Evolutionary conservation across 2,329 filamentous ascomycete genomes (phyloP).

Genomic region (Trichophyton benhamiae): DNA sequence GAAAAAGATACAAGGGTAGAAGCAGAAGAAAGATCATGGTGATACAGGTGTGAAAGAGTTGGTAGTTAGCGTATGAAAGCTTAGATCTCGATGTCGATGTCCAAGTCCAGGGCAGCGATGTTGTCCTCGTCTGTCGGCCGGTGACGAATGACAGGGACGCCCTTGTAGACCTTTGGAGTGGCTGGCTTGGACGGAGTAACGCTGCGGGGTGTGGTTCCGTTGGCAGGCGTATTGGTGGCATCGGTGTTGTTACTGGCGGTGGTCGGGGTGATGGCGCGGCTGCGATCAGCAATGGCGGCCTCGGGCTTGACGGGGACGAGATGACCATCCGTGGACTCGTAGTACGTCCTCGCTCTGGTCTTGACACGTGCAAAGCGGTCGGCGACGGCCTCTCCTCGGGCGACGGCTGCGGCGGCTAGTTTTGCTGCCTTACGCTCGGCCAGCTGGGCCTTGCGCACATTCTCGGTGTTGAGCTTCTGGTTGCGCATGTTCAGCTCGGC

Average conservation of each 20-base stretch:
- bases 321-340: conserved; percentile 46
- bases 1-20: background rate
- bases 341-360: conserved; percentile 55
- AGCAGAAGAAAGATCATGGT: background rate
- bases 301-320: conserved; percentile 33
- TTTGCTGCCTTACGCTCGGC: conserved; percentile 58
- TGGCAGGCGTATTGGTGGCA: conserved; percentile 42
- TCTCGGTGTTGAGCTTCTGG: conserved; percentile 70
- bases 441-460: conserved; percentile 80
- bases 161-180: conserved; percentile 32
- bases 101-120: conserved; percentile 76
- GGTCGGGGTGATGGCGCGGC: conserved; percentile 36
- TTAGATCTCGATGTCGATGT: conserved; percentile 64
- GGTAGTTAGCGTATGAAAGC: background rate
- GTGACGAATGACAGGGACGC: conserved; percentile 57
- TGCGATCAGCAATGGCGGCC: conserved; percentile 35
- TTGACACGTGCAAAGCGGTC: conserved; percentile 48
- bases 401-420: conserved; percentile 48
- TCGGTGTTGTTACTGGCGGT: conserved; percentile 26
- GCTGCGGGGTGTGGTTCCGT: conserved; percentile 39
- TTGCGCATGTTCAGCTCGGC: conserved; percentile 75
- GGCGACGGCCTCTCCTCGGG: conserved; percentile 49
- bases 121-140: conserved; percentile 84
- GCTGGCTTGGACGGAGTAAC: conserved; percentile 20
- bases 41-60: background rate